Evolutionary conservation across 371 early-diverging fungal species (phyloP), one percentile per base, ranked within the genome.

Genomic region (Nematocida sp.): DNA sequence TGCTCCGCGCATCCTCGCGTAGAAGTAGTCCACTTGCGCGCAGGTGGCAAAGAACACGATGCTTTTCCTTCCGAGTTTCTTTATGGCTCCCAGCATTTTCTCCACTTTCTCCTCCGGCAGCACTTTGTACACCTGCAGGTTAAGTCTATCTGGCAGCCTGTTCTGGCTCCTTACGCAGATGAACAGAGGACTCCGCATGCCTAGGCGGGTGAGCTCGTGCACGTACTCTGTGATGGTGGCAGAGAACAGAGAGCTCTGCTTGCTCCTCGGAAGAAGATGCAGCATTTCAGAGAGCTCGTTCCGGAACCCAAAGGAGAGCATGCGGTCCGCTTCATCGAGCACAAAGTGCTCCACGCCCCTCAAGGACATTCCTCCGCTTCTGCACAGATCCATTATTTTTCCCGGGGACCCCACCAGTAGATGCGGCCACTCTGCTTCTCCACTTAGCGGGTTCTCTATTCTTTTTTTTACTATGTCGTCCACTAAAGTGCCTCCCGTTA

Each of bases 1-100:
- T n/a, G n/a, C n/a, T n/a, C n/a, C n/a, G n/a, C n/a, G n/a, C n/a
- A 78, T 54, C 56, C 86, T 54, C 35, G 88, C 83, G 71, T 88
- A 88, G 45, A 71, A 80, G 66, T 76, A 82, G 40, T 82, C 79
- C 2, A 82, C 82, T 53, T 80, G 65, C 11, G 57, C 75, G 65
- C 82, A 82, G 9, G 82, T 82, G 18, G 79, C 64, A 64, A 71
- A 71, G 51, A 71, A 71, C 26, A 71, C 75, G 36, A 71, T 71
- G 33, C 33, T 45, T 47, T 71, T 71, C 38, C n/a, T 32, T 36
- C 66, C 66, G 0, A 66, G 54, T 16, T 18, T 3, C 4, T n/a
- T 53, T 7, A 66, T 35, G 3, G n/a, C 36, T 1, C 39, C 23
- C 38, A 53, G 7, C 39, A 66, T 26, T 13, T 53, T 42, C 40